phyloP scores from a whole-genome alignment of 345 rosid species.

The Eucalyptus victrix region DNA sequence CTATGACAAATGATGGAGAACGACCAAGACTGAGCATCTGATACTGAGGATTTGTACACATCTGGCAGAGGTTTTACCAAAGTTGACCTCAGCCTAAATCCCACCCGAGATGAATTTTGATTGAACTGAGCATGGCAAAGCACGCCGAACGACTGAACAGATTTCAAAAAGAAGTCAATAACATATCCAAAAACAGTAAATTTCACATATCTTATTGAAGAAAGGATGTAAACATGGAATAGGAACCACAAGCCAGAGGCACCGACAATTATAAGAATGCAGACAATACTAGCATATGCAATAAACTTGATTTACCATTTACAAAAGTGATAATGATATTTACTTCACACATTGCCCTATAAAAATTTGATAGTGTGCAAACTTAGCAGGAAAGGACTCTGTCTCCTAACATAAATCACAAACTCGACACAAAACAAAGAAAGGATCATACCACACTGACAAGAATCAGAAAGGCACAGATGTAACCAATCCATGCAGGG shows the following conservation, averaged over 20 bases:
- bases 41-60: not conserved
- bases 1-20: not conserved
- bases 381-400: not conserved
- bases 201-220: not conserved
- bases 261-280: not conserved
- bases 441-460: slow-evolving; percentile 31
- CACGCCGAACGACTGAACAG: slow-evolving; percentile 58
- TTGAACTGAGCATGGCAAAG: slow-evolving; percentile 68
- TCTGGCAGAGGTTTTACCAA: slow-evolving; percentile 36
- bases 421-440: not conserved
- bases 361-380: not conserved
- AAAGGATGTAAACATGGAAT: not conserved
- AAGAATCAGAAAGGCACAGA: slow-evolving; percentile 80
- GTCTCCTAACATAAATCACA: not conserved
- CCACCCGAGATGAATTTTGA: slow-evolving; percentile 86
- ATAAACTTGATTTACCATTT: no score
- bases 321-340: not conserved
- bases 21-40: not conserved
- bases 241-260: not conserved
- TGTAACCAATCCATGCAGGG: slow-evolving; percentile 81
- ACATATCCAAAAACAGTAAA: not conserved
- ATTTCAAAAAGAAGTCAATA: not conserved
- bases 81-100: slow-evolving; percentile 83
- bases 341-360: not conserved
- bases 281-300: no score